phyloP scores from a whole-genome alignment of 192 early-diverging fungal species.

The Geranomyces variabilis region DNA sequence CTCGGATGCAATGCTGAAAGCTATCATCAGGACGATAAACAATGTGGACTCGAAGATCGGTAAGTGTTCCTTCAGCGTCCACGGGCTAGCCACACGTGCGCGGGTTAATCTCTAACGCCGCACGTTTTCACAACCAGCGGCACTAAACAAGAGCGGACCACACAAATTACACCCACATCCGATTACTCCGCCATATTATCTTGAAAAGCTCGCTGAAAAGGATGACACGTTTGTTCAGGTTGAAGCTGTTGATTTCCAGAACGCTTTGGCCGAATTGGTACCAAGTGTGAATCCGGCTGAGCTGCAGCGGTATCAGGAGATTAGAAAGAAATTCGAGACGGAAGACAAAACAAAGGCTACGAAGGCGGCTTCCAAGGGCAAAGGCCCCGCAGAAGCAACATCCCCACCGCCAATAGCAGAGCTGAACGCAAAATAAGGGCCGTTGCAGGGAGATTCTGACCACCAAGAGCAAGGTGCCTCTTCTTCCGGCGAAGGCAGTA shows the following conservation, averaged over 20 bases:
- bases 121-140: constrained; percentile 20
- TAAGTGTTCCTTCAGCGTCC: background rate
- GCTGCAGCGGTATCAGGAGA: constrained; percentile 78
- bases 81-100: background rate
- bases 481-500: background rate
- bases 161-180: constrained; percentile 45
- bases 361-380: background rate
- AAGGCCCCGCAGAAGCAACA: background rate
- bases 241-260: constrained; percentile 77
- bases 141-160: constrained; percentile 35
- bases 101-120: background rate
- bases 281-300: constrained; percentile 89
- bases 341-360: constrained; percentile 9
- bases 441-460: no score
- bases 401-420: no score
- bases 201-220: constrained; percentile 76
- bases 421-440: no score
- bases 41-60: constrained; percentile 64
- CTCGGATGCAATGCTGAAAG: constrained; percentile 96
- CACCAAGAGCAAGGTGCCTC: no score
- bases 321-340: constrained; percentile 82
- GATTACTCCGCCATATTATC: constrained; percentile 87
- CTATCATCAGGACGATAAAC: constrained; percentile 87
- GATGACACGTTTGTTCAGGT: constrained; percentile 80
- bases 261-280: constrained; percentile 80